Percentiles rank a stretch among this genome's conserved stretches.
phyloP scores from a whole-genome alignment of 2,329 filamentous ascomycete genomes.

The Sporothrix euskadiensis region DNA sequence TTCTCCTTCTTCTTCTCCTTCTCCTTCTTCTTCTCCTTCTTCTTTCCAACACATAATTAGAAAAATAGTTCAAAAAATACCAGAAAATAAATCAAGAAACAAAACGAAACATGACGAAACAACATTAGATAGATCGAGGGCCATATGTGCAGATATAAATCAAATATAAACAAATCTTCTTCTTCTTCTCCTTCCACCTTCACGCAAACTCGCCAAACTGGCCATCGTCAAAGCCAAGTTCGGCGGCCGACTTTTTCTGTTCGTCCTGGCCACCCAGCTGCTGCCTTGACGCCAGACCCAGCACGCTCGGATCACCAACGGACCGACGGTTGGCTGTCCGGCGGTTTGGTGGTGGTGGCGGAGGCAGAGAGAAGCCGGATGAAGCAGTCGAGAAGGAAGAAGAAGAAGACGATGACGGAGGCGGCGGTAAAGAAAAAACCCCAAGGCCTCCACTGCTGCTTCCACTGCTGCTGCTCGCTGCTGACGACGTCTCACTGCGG shows the following conservation, averaged over 20 bases:
- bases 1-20: background rate
- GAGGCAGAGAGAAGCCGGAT: conserved; percentile 49
- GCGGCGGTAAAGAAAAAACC: conserved; percentile 74
- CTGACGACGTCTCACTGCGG: conserved; percentile 43
- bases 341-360: conserved; percentile 63
- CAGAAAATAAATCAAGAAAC: background rate
- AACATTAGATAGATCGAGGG: background rate
- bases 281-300: conserved; percentile 21
- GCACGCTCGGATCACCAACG: conserved; percentile 28
- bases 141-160: background rate
- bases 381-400: conserved; percentile 59
- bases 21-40: background rate
- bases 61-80: background rate
- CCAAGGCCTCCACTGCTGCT: conserved; percentile 40
- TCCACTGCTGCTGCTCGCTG: conserved; percentile 26
- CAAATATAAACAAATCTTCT: background rate
- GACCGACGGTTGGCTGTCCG: conserved; percentile 37
- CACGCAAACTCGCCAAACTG: conserved; percentile 81
- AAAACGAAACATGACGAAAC: background rate
- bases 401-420: conserved; percentile 51
- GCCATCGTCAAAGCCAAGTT: conserved; percentile 82
- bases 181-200: background rate
- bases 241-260: conserved; percentile 49
- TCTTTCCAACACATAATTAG: background rate
- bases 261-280: conserved; percentile 45